Conservation (phyloP, 202 grass and related monocot genomes). For the Elaeis oleifera region DNA sequence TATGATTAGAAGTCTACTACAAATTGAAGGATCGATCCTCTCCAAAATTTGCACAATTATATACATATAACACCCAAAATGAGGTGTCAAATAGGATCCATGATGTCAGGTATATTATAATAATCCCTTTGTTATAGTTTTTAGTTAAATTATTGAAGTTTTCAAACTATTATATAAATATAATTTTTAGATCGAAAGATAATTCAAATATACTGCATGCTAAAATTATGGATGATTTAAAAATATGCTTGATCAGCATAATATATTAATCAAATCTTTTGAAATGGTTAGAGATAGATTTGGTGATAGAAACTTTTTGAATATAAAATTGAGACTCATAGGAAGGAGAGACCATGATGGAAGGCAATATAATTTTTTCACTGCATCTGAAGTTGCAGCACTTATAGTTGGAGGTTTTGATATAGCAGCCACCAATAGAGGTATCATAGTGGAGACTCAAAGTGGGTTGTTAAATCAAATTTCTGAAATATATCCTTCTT, state of each 20-base stretch:
- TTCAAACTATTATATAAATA: too few species aligned
- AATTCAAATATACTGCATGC: too few species aligned
- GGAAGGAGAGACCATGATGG: background rate
- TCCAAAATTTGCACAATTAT: background rate
- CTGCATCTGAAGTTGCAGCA: background rate
- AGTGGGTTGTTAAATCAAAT: background rate
- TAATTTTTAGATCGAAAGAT: too few species aligned
- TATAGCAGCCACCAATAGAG: accelerated
- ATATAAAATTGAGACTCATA: background rate
- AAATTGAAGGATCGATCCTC: accelerated
- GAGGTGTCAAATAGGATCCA: too few species aligned
- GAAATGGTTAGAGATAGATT: background rate
- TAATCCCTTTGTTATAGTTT: too few species aligned
- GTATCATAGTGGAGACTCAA: background rate
- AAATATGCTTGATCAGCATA: background rate
- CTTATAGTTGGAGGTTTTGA: background rate
- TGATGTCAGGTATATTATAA: too few species aligned
- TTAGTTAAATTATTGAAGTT: too few species aligned
- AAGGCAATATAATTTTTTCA: background rate
- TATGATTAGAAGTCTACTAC: background rate
- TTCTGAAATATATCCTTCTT: background rate
- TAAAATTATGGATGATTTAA: too few species aligned
- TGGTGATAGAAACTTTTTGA: accelerated
- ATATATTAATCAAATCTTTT: background rate
- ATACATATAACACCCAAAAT: background rate